Evolutionary conservation across 495 filamentous ascomycete species (phyloP).

Genomic region (Patellaria atrata): DNA sequence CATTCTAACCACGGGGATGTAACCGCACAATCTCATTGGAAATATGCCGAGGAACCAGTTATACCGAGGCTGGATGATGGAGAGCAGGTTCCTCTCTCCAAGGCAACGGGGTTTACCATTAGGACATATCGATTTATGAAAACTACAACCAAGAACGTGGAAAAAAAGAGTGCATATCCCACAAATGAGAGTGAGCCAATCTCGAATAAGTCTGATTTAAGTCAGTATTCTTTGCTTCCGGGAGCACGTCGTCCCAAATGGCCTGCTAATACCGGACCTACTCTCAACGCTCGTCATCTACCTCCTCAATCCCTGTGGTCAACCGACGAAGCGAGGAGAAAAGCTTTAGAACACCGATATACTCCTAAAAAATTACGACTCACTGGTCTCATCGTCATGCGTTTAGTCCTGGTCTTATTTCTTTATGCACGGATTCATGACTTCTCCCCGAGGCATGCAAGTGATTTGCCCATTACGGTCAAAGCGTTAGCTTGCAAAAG

Average conservation of each 20-base stretch:
- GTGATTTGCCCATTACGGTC: conserved; percentile 3
- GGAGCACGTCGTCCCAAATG: conserved; percentile 6
- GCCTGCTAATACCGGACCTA: conserved; percentile 22
- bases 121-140: no score
- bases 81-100: no score
- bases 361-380: conserved; percentile 22
- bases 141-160: no score
- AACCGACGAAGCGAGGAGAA: conserved; percentile 7
- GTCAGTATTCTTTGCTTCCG: conserved; percentile 11
- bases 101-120: no score
- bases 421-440: neutral
- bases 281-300: conserved; percentile 12
- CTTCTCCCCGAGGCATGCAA: neutral
- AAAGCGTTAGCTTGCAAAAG: neutral
- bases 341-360: conserved; percentile 9
- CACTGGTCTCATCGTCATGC: conserved; percentile 17
- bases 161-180: no score
- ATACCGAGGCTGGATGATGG: no score
- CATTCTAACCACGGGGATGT: no score
- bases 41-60: no score
- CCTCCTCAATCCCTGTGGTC: conserved; percentile 26
- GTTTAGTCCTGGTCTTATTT: conserved; percentile 14
- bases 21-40: no score
- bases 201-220: no score
- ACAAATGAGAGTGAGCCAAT: no score